Evolutionary conservation across 1,139 yeast species (phyloP).

Genomic region (Nakaseomyces sp.): DNA sequence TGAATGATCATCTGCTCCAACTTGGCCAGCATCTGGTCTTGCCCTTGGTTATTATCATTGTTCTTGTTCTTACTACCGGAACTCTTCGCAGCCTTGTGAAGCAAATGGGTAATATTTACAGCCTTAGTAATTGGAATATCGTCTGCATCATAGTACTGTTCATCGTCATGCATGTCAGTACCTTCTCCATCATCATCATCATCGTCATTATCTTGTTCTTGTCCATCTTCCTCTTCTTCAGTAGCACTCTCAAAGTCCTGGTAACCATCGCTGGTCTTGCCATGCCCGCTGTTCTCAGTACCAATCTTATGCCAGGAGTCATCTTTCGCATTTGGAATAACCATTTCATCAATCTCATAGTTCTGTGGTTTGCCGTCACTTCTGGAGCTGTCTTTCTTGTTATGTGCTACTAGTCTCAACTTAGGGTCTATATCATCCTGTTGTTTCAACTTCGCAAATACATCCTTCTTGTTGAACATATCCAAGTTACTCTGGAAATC

Average conservation of each 20-base stretch:
- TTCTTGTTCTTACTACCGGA: constrained; percentile 10
- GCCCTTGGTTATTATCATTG: constrained; percentile 7
- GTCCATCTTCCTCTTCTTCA: constrained; percentile 8
- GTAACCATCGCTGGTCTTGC: not conserved
- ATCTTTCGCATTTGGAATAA: constrained; percentile 41
- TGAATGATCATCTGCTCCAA: constrained; percentile 20
- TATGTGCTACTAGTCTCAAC: constrained; percentile 67
- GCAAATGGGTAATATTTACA: constrained; percentile 30
- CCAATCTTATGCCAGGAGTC: constrained; percentile 48
- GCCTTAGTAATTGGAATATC: constrained; percentile 30
- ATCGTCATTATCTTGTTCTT: constrained; percentile 10
- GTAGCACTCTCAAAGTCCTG: constrained; percentile 4
- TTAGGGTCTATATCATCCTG: constrained; percentile 53
- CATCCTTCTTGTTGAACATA: constrained; percentile 72
- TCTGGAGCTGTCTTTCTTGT: constrained; percentile 37
- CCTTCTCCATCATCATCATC: constrained; percentile 11
- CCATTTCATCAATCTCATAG: constrained; percentile 69
- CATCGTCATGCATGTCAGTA: constrained; percentile 9
- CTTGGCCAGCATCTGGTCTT: constrained; percentile 18
- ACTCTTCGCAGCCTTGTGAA: constrained; percentile 20
- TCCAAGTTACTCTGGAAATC: constrained; percentile 80
- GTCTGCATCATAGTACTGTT: constrained; percentile 11
- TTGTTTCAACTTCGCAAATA: constrained; percentile 66
- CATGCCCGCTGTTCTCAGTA: not conserved
- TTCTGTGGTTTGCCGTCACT: constrained; percentile 31